phyloP scores from a whole-genome alignment of 805 yeast genomes.

The Wickerhamiella hasegawae region DNA sequence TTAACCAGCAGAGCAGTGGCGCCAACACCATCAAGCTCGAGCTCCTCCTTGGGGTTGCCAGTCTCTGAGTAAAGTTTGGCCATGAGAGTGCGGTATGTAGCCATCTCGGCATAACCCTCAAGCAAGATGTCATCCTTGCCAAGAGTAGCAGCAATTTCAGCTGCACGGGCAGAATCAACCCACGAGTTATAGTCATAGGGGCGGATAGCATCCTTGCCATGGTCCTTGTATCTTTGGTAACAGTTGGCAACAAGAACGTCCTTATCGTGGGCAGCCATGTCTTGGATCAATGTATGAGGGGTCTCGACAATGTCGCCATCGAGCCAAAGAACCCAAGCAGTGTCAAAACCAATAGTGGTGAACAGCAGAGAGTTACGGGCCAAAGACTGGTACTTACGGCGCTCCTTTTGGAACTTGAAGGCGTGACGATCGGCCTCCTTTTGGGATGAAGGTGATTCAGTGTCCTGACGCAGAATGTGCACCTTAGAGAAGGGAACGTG shows the following conservation, averaged over 20 bases:
- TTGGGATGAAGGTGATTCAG: slow-evolving; percentile 52
- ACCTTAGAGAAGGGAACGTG: slow-evolving; percentile 62
- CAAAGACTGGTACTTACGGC: slow-evolving; percentile 82
- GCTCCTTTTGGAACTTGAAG: slow-evolving; percentile 64
- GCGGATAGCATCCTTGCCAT: slow-evolving; percentile 44
- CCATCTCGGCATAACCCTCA: slow-evolving; percentile 87
- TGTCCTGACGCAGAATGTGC: slow-evolving; percentile 84
- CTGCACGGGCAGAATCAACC: slow-evolving; percentile 58
- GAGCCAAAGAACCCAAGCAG: slow-evolving; percentile 93
- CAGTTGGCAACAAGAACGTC: slow-evolving; percentile 88
- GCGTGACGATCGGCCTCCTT: slow-evolving; percentile 85
- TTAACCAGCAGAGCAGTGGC: slow-evolving; percentile 93
- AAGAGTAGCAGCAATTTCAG: slow-evolving; percentile 54
- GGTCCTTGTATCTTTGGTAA: slow-evolving; percentile 66
- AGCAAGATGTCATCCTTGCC: slow-evolving; percentile 81
- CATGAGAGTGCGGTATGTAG: slow-evolving; percentile 91
- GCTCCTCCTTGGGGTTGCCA: slow-evolving; percentile 50
- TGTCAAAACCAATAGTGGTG: slow-evolving; percentile 75
- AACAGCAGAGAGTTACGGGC: slow-evolving; percentile 86
- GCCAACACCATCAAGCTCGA: slow-evolving; percentile 93
- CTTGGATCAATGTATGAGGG: slow-evolving; percentile 70
- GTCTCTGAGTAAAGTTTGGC: slow-evolving; percentile 62
- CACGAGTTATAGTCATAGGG: slow-evolving; percentile 96
- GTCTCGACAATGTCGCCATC: slow-evolving; percentile 91
- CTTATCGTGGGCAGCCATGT: slow-evolving; percentile 68